Evolutionary conservation across 305 asterid genomes (phyloP).

Genomic region (Fraxinus floribunda): DNA sequence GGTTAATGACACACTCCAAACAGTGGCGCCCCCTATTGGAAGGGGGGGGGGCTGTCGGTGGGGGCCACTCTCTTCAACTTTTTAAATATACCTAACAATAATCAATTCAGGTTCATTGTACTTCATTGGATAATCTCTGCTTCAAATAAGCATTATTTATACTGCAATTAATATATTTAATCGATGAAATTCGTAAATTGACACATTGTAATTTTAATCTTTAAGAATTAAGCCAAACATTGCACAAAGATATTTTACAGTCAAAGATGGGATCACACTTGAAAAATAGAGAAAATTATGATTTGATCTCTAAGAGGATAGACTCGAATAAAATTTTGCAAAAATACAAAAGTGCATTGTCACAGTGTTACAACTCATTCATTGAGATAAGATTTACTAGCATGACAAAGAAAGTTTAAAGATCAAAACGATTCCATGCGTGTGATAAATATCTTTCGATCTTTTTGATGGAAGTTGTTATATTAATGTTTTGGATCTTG

Average conservation of each 20-base stretch:
- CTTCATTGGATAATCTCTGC: too few species aligned
- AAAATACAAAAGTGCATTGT: neutral
- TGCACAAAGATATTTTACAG: neutral
- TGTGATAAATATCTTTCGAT: neutral
- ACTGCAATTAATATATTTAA: neutral
- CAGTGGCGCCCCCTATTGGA: too few species aligned
- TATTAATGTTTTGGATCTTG: neutral
- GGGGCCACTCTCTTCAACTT: too few species aligned
- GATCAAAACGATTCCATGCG: neutral
- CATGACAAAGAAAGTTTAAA: neutral
- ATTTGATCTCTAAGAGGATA: neutral
- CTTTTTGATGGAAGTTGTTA: neutral
- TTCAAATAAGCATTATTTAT: too few species aligned
- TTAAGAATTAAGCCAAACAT: neutral
- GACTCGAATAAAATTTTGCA: neutral
- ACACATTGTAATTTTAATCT: neutral
- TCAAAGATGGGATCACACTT: neutral
- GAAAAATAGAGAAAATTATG: neutral
- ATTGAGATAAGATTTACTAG: neutral
- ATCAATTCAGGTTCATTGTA: too few species aligned
- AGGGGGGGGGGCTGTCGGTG: too few species aligned
- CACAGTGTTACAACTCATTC: neutral
- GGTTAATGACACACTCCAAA: too few species aligned
- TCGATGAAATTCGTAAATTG: too few species aligned
- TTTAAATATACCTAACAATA: too few species aligned